phyloP scores from a whole-genome alignment of 495 filamentous ascomycete species.

The Hypomontagnella submonticulosa region DNA sequence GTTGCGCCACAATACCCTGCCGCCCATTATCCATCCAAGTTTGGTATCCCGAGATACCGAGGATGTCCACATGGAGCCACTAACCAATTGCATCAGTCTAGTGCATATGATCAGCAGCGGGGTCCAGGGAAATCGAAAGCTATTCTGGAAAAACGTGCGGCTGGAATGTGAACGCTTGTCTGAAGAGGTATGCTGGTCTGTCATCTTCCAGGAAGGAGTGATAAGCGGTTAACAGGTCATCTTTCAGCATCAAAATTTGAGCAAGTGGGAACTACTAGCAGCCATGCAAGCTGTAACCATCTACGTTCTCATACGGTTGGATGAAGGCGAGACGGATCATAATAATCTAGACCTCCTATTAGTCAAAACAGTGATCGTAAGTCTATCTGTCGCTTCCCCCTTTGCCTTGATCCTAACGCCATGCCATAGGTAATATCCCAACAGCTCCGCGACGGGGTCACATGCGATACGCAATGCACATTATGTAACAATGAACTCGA shows the following conservation, averaged over 20 bases:
- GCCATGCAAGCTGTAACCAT: conserved; percentile 58
- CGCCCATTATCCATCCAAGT: conserved; percentile 15
- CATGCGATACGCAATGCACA: conserved; percentile 15
- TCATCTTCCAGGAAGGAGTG: not conserved
- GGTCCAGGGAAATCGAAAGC: conserved; percentile 52
- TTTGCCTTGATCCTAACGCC: not conserved
- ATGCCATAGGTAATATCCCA: conserved; percentile 43
- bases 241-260: conserved; percentile 48
- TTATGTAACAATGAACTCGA: conserved; percentile 32
- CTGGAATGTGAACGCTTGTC: conserved; percentile 57
- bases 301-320: conserved; percentile 55
- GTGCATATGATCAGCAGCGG: conserved; percentile 52
- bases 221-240: not conserved
- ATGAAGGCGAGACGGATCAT: conserved; percentile 58
- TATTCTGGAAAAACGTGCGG: conserved; percentile 59
- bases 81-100: conserved; percentile 59
- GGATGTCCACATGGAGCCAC: conserved; percentile 49
- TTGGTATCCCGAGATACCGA: conserved; percentile 11
- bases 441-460: conserved; percentile 28
- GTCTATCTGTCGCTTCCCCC: conserved; percentile 8
- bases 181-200: conserved; percentile 49
- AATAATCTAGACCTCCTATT: conserved; percentile 55
- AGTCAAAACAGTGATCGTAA: conserved; percentile 52
- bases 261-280: conserved; percentile 55
- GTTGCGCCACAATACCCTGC: conserved; percentile 48